Evolutionary conservation across 2,329 filamentous ascomycete genomes (phyloP), one percentile per base, ranked within the genome.

Genomic region (Sclerotinia sclerotiorum): DNA sequence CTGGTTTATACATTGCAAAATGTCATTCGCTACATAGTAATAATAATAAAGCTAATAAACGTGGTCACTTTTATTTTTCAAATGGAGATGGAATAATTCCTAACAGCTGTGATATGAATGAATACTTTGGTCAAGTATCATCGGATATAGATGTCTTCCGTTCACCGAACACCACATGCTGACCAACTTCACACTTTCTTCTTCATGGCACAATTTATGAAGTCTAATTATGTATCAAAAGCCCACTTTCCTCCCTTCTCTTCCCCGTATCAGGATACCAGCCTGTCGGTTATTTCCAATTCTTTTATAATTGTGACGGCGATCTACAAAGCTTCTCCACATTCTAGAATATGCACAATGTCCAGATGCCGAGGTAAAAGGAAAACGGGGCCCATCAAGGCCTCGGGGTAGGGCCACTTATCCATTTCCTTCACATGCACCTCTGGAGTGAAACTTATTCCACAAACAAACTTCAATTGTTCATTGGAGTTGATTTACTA

Each of bases 291-390:
- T 19, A 61, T 61, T 61, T 61, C 27, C 57, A 61, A 61, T 49
- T n/a, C 58, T 49, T 35, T 13, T 6, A 11, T 6, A 35, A 35
- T 62, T 49, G 19, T 62, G 57, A 61, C 49, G 48, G 44, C 19
- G 61, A 64, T 54, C 54, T 55, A 27, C 61, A 49, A 54, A 52
- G 19, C 29, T 48, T 63, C 60, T 63, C 60, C 60, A 51, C 46
- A 63, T 48, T 35, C 29, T 24, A 44, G 32, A 48, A 61, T 42
- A 57, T 56, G 54, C 19, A 32, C 35, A 46, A 21, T 42, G n/a
- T 17, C 27, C n/a, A 51, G 42, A 55, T 67, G 57, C 65, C 65
- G 65, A 67, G 65, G 65, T 67, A 62, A 67, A 65, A 29, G 10
- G 35, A 64, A 17, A 55, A 64, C 48, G 32, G 35, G 61, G 44